Percentiles rank a stretch among this genome's conserved stretches.
These are phyloP conservation scores for Babesia ovata DNA, from an alignment of 169 alveolate species.

Conservation along the genomic window DNA sequence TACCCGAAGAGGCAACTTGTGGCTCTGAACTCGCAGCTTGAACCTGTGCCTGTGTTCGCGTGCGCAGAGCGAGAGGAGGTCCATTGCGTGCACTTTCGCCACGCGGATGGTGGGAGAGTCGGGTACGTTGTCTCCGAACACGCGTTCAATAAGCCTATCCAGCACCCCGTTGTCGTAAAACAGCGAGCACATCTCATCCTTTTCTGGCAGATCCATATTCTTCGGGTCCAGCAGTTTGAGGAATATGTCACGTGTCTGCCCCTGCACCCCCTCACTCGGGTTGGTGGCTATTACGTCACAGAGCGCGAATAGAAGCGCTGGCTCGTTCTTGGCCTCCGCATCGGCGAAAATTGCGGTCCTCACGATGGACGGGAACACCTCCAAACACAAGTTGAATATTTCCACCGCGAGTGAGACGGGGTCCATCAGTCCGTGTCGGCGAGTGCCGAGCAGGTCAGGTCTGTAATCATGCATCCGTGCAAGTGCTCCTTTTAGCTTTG, in stretches of 20 bases:
- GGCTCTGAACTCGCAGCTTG: constrained; percentile 75
- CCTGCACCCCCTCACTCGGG: constrained; percentile 53
- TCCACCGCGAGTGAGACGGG: constrained; percentile 63
- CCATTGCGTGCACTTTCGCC: constrained; percentile 73
- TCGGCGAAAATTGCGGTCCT: constrained; percentile 65
- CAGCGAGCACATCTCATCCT: constrained; percentile 76
- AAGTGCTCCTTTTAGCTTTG: constrained; percentile 21
- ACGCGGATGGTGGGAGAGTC: constrained; percentile 21
- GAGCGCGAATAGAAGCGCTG: constrained; percentile 38
- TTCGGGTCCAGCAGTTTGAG: constrained; percentile 74
- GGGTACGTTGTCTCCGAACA: constrained; percentile 28
- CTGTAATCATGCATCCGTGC: constrained; percentile 23
- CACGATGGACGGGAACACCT: constrained; percentile 67
- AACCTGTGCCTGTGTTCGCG: constrained; percentile 78
- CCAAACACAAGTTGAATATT: constrained; percentile 63
- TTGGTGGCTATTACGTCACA: constrained; percentile 44
- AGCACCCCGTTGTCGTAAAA: constrained; percentile 78
- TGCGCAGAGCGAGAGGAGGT: constrained; percentile 74
- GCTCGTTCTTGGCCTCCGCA: constrained; percentile 56
- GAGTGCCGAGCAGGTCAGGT: constrained; percentile 54
- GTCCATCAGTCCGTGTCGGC: constrained; percentile 53
- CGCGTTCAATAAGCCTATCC: constrained; percentile 63
- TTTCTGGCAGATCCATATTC: constrained; percentile 79
- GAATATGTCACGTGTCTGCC: constrained; percentile 62
- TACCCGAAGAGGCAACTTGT: constrained; percentile 71